phyloP scores from a whole-genome alignment of 352 stramenopile genomes.

The Phytophthora multivora region DNA sequence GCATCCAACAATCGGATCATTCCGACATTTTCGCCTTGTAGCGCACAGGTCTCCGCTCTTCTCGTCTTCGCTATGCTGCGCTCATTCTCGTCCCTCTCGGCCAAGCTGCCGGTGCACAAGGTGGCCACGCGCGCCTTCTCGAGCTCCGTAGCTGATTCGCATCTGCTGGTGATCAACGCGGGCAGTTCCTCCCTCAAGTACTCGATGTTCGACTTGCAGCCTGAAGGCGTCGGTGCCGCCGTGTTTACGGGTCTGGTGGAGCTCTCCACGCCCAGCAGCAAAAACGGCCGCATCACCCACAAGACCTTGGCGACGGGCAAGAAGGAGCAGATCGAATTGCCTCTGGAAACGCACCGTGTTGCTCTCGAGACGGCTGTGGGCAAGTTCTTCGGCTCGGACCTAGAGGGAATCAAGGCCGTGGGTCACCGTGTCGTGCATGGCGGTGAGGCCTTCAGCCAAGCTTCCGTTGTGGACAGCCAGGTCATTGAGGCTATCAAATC shows the following conservation, averaged over 20 bases:
- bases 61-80: constrained; percentile 15
- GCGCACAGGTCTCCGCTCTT: constrained; percentile 4
- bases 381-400: constrained; percentile 63
- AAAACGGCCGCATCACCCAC: constrained; percentile 70
- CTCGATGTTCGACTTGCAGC: constrained; percentile 71
- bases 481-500: constrained; percentile 64
- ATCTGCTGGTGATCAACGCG: constrained; percentile 77
- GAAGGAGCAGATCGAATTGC: constrained; percentile 57
- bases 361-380: constrained; percentile 64
- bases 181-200: constrained; percentile 88
- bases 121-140: constrained; percentile 36
- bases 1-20: constrained; percentile 26
- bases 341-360: constrained; percentile 56
- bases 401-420: constrained; percentile 68
- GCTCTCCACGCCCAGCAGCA: constrained; percentile 66
- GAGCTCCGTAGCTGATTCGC: constrained; percentile 25
- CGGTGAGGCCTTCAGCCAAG: constrained; percentile 71
- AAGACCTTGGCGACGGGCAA: constrained; percentile 53
- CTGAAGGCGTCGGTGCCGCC: constrained; percentile 44
- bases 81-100: constrained; percentile 29
- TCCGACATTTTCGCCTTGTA: constrained; percentile 20
- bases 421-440: constrained; percentile 91
- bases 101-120: constrained; percentile 14
- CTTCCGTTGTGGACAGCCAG: constrained; percentile 54
- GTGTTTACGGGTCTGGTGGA: constrained; percentile 82